Conservation (phyloP, 768 basidiomycete species). For the Auricularia heimuer region DNA sequence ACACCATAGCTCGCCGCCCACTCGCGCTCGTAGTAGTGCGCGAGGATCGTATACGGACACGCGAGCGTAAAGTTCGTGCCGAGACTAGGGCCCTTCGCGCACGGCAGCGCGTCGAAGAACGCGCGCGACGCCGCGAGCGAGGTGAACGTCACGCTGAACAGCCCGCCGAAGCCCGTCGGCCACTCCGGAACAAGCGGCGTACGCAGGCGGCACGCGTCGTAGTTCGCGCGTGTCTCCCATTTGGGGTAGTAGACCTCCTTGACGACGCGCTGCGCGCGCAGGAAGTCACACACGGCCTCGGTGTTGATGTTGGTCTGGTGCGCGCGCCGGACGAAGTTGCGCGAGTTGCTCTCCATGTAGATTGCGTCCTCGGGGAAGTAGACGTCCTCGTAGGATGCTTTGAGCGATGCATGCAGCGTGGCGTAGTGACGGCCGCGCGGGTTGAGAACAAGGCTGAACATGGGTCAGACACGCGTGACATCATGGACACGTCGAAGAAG, state of each 20-base stretch:
- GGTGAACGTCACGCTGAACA: slow-evolving; percentile 83
- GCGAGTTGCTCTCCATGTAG: slow-evolving; percentile 97
- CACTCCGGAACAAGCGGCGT: slow-evolving; percentile 12
- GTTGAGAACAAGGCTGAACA: slow-evolving; percentile 72
- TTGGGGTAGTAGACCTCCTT: slow-evolving; percentile 89
- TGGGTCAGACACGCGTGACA: not conserved
- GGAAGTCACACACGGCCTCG: slow-evolving; percentile 69
- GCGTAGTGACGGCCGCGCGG: slow-evolving; percentile 63
- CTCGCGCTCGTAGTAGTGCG: slow-evolving; percentile 79
- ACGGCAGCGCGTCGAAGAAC: slow-evolving; percentile 78
- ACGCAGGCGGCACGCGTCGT: slow-evolving; percentile 54
- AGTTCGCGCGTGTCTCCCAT: slow-evolving; percentile 62
- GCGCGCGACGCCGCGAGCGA: slow-evolving; percentile 53
- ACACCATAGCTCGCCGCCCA: slow-evolving; percentile 90
- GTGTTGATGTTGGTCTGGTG: slow-evolving; percentile 72
- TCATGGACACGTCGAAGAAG: not conserved
- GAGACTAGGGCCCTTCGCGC: slow-evolving; percentile 81
- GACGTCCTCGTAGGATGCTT: slow-evolving; percentile 61
- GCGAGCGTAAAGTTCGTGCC: slow-evolving; percentile 96
- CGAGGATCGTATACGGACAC: slow-evolving; percentile 86
- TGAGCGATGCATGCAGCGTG: slow-evolving; percentile 50
- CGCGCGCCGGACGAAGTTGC: slow-evolving; percentile 75
- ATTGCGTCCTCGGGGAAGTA: slow-evolving; percentile 90
- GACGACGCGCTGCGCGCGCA: slow-evolving; percentile 57
- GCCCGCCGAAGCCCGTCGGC: slow-evolving; percentile 65